Conservation (phyloP, 2,329 filamentous ascomycete species). For the Fusarium caatingaense region DNA sequence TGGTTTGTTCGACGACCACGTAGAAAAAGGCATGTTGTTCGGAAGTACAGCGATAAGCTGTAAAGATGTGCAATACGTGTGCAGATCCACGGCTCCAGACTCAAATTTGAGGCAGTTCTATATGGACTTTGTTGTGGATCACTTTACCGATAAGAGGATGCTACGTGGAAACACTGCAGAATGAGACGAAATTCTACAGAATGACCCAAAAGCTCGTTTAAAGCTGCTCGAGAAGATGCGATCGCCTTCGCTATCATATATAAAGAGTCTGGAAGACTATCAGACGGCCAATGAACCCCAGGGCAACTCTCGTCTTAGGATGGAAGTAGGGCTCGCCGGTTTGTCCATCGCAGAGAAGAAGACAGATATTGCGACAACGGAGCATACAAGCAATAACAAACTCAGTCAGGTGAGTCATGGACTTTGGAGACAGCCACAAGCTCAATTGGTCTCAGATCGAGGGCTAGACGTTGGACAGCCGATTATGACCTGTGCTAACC, state of each 20-base stretch:
- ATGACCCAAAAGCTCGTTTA: neutral
- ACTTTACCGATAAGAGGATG: neutral
- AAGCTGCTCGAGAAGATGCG: neutral
- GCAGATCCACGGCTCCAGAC: neutral
- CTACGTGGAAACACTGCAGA: neutral
- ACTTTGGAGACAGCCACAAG: neutral
- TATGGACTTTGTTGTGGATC: neutral
- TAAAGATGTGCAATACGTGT: neutral
- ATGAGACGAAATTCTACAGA: neutral
- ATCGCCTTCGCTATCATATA: rapidly evolving
- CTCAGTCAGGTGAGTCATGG: neutral
- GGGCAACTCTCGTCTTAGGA: neutral
- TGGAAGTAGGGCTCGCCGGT: neutral
- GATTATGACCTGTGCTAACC: neutral
- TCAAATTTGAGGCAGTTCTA: neutral
- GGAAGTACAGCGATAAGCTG: neutral
- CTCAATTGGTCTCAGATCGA: rapidly evolving
- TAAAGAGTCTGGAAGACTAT: neutral
- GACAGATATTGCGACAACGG: neutral
- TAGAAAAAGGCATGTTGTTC: rapidly evolving
- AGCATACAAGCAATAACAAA: rapidly evolving
- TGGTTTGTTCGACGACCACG: neutral
- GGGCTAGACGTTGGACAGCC: neutral
- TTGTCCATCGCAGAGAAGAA: neutral
- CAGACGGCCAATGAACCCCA: rapidly evolving